These are phyloP conservation scores for Saturnispora besseyi DNA, from an alignment of 805 yeast species.

Conservation along the genomic window DNA sequence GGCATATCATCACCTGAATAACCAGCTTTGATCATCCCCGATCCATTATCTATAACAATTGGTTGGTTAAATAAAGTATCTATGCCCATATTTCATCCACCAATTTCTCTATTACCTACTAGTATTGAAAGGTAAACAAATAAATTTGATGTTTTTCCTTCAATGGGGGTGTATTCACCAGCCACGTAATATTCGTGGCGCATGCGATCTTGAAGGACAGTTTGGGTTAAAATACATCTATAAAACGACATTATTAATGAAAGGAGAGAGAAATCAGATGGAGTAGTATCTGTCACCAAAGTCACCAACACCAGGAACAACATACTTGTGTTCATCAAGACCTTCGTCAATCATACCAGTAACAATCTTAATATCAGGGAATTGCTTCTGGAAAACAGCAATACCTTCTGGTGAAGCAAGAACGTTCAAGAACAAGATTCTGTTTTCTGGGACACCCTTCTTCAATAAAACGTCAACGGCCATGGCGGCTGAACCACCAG, in stretches of 20 bases:
- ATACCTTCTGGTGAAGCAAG: conserved; percentile 95
- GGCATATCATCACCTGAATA: conserved; percentile 91
- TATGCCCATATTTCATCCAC: conserved; percentile 2
- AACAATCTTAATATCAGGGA: conserved; percentile 79
- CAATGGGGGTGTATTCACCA: too few species aligned
- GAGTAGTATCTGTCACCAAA: conserved; percentile 98
- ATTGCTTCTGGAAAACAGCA: conserved; percentile 60
- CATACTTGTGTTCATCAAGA: conserved; percentile 74
- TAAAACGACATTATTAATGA: not conserved
- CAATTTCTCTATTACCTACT: too few species aligned
- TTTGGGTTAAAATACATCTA: not conserved
- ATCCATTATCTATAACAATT: conserved; percentile 74
- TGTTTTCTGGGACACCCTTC: conserved; percentile 80
- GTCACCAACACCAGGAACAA: conserved; percentile 94
- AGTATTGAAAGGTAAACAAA: not conserved
- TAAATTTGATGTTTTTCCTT: not conserved
- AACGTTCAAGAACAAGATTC: conserved; percentile 83
- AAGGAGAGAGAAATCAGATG: conserved; percentile 33
- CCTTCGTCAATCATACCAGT: conserved; percentile 91
- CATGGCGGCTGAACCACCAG: conserved; percentile 97
- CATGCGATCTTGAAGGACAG: too few species aligned
- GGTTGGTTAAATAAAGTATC: conserved; percentile 52
- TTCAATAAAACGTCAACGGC: conserved; percentile 85
- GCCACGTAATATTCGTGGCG: too few species aligned
- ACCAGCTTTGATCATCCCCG: conserved; percentile 80